These are phyloP conservation scores for Metarhizium anisopliae DNA, from an alignment of 2,329 filamentous ascomycete genomes.

Conservation along the genomic window DNA sequence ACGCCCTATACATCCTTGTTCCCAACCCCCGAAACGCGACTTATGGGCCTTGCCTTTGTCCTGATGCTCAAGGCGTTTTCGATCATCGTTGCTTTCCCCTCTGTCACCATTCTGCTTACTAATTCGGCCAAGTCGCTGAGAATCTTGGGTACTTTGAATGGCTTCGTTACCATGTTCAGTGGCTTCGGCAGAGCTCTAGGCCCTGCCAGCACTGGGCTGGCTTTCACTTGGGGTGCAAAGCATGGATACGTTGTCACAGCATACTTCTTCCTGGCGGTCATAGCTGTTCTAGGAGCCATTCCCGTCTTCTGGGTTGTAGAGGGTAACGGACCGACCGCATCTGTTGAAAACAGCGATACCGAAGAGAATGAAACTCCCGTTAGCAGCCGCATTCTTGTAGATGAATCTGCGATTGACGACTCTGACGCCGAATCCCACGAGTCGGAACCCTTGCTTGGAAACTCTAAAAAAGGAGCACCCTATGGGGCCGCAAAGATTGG, in stretches of 20 bases:
- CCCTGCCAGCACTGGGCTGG: slow-evolving; percentile 61
- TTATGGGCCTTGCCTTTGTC: slow-evolving; percentile 53
- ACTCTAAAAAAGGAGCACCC: slow-evolving; percentile 3
- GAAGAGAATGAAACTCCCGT: slow-evolving; percentile 18
- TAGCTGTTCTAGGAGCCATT: slow-evolving; percentile 57
- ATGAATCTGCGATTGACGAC: slow-evolving; percentile 16
- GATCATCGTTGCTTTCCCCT: slow-evolving; percentile 81
- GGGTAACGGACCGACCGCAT: slow-evolving; percentile 53
- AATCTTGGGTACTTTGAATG: slow-evolving; percentile 82
- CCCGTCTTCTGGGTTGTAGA: slow-evolving; percentile 68
- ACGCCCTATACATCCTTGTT: slow-evolving; percentile 72
- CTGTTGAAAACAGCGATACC: slow-evolving; percentile 21
- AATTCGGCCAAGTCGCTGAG: slow-evolving; percentile 68
- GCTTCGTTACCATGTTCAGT: slow-evolving; percentile 74
- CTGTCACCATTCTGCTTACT: slow-evolving; percentile 80
- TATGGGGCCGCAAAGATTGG: neutral
- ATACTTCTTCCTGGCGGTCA: slow-evolving; percentile 66
- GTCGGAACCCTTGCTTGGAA: slow-evolving; percentile 12
- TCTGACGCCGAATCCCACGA: slow-evolving; percentile 9
- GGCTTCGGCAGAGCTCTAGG: slow-evolving; percentile 73
- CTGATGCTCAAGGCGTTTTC: slow-evolving; percentile 67
- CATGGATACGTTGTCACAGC: slow-evolving; percentile 68
- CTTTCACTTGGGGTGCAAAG: slow-evolving; percentile 70
- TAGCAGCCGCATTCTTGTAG: slow-evolving; percentile 12
- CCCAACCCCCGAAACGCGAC: slow-evolving; percentile 36